Percentiles rank a stretch among this genome's conserved stretches.
These are phyloP conservation scores for Cardamine resedifolia DNA, from an alignment of 345 rosid species.

Conservation along the genomic window DNA sequence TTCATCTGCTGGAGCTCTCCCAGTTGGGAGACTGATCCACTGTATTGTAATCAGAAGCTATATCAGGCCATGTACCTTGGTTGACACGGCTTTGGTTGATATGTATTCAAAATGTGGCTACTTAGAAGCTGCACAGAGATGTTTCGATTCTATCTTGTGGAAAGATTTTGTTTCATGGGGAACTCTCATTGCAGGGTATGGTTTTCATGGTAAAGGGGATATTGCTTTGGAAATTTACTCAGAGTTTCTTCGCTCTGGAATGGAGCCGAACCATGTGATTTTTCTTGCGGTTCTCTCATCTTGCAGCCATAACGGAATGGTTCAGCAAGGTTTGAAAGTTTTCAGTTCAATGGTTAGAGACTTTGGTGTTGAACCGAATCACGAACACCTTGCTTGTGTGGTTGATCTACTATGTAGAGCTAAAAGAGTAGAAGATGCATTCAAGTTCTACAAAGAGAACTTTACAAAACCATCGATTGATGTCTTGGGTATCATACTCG, in stretches of 20 bases:
- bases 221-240: conserved; percentile 55
- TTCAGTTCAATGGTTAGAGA: conserved; percentile 54
- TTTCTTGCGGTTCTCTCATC: conserved; percentile 71
- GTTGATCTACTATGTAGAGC: conserved; percentile 66
- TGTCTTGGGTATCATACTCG: conserved; percentile 55
- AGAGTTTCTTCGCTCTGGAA: conserved; percentile 57
- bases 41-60: conserved; percentile 50
- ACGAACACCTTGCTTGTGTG: conserved; percentile 58
- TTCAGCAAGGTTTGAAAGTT: conserved; percentile 58
- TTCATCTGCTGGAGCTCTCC: conserved; percentile 54
- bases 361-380: conserved; percentile 49
- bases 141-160: conserved; percentile 50
- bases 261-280: conserved; percentile 63
- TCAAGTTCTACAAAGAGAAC: conserved; percentile 47
- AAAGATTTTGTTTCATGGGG: conserved; percentile 69
- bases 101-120: conserved; percentile 80
- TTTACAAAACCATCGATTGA: conserved; percentile 42
- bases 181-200: conserved; percentile 71
- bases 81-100: conserved; percentile 69
- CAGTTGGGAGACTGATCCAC: conserved; percentile 67
- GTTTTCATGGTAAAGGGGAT: conserved; percentile 75
- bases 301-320: conserved; percentile 75
- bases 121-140: conserved; percentile 58
- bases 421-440: conserved; percentile 57
- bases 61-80: conserved; percentile 46